Evolutionary conservation across 106 monocot genomes (phyloP), one percentile per base, ranked within the genome.

Genomic region (Allium sativum): DNA sequence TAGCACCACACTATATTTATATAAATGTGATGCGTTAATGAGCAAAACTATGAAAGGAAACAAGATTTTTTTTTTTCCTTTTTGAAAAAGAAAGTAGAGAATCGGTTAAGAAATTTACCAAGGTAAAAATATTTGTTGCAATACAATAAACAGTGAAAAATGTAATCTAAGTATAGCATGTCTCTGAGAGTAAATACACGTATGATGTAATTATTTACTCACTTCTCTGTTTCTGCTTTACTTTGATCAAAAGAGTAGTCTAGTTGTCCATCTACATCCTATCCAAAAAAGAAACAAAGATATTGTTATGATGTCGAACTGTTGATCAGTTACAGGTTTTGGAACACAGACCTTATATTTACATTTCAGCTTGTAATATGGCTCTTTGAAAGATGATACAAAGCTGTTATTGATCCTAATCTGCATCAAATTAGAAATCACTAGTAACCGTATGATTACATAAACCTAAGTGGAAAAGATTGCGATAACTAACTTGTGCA

Each of bases 391-490:
- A 40, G 96, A 96, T 55, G 91, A 96, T 40, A 91, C 96, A 80
- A 91, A 96, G 73, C 96, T 96, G 66, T 96, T 96, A 69, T 96
- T 84, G 69, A 96, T 96, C 68, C 96, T 79, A 57, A 96, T 96
- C 96, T 96, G 87, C 18, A 50, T 42, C 6, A 52, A 14, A 42
- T 55, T 58, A 53, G 57, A 41, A 16, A 79, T 18, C 11, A 3
- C 2, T 52, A 17, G 48, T 45, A 64, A 12, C 43, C 41, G 43
- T 56, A 14, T 14, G 65, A 46, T 31, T 42, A 56, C 9, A 58
- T 14, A 15, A 42, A 44, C 47, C 7, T 46, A 44, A 60, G 3
- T 31, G 21, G 44, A 20, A 58, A 59, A 40, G 41, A 10, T 43
- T 13, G 65, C 9, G 18, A 14, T 31, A 42, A 48, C 40, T 12